Conservation (phyloP, 1,284 basidiomycete species). For the Mycosarcoma mackinlayi region DNA sequence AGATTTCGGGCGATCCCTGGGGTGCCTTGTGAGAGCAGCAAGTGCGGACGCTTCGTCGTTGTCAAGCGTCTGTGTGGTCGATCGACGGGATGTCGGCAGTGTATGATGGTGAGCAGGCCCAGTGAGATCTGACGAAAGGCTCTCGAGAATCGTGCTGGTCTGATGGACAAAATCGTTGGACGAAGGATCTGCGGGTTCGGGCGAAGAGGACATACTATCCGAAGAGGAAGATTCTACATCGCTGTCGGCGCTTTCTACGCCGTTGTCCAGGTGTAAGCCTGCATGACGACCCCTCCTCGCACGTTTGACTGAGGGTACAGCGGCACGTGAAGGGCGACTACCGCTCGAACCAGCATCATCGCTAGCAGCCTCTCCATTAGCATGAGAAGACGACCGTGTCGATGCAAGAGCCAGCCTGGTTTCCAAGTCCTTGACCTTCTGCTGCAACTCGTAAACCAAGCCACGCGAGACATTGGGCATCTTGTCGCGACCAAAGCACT, state of each 20-base stretch:
- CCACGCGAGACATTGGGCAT: conserved; percentile 39
- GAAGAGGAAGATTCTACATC: conserved; percentile 15
- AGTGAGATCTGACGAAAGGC: conserved; percentile 35
- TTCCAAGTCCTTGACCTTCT: conserved; percentile 47
- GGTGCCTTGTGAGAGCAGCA: conserved; percentile 30
- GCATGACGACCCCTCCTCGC: conserved; percentile 15
- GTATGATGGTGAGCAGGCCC: conserved; percentile 19
- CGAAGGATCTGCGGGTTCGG: conserved; percentile 16
- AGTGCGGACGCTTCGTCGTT: conserved; percentile 40
- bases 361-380: neutral
- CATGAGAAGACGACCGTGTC: neutral
- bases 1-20: conserved; percentile 26
- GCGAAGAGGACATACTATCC: conserved; percentile 21
- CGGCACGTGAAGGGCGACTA: conserved; percentile 1
- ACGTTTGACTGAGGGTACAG: conserved; percentile 7
- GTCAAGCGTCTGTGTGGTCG: conserved; percentile 29
- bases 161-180: conserved; percentile 47
- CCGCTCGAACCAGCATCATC: conserved; percentile 9
- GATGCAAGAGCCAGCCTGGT: conserved; percentile 31
- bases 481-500: conserved; percentile 48
- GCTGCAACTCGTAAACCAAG: conserved; percentile 42
- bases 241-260: conserved; percentile 7
- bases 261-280: conserved; percentile 6
- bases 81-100: neutral
- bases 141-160: conserved; percentile 48